phyloP scores from a whole-genome alignment of 2,329 filamentous ascomycete species.

The Achaetomium macrosporum region DNA sequence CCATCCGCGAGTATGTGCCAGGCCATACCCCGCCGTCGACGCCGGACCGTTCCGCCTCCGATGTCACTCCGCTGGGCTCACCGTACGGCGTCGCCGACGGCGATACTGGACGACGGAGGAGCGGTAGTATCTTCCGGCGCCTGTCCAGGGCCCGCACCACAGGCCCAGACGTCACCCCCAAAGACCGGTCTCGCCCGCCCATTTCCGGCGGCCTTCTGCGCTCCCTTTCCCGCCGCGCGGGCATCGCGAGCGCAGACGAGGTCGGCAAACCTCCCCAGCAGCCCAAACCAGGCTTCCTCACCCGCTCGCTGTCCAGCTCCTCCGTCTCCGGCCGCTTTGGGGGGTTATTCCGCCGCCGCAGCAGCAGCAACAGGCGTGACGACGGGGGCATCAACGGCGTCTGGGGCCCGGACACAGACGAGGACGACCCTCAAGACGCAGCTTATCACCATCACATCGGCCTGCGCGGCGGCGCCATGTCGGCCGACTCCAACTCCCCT shows the following conservation, averaged over 20 bases:
- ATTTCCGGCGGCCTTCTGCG: conserved; percentile 23
- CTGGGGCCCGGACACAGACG: conserved; percentile 43
- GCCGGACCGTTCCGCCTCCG: conserved; percentile 49
- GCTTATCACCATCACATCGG: conserved; percentile 16
- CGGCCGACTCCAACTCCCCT: conserved; percentile 23
- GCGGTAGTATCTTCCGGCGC: conserved; percentile 27
- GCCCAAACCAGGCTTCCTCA: conserved; percentile 18
- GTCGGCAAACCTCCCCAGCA: conserved; percentile 8
- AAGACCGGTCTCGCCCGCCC: conserved; percentile 24
- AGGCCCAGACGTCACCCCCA: conserved; percentile 13
- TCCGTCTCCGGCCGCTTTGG: conserved; percentile 24
- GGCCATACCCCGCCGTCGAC: conserved; percentile 67
- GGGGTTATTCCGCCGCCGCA: conserved; percentile 37
- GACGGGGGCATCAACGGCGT: conserved; percentile 52
- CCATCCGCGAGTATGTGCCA: conserved; percentile 77
- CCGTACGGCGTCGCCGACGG: conserved; percentile 42
- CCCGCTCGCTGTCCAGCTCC: conserved; percentile 28
- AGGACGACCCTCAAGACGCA: conserved; percentile 27
- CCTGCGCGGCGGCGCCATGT: conserved; percentile 35
- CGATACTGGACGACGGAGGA: conserved; percentile 22
- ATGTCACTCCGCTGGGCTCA: conserved; percentile 36
- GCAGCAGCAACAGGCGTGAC: conserved; percentile 38
- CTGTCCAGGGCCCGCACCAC: conserved; percentile 22
- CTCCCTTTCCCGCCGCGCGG: conserved; percentile 21
- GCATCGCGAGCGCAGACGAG: conserved; percentile 22